Conservation (phyloP, 768 basidiomycete genomes). For the Mycena sanguinolenta region DNA sequence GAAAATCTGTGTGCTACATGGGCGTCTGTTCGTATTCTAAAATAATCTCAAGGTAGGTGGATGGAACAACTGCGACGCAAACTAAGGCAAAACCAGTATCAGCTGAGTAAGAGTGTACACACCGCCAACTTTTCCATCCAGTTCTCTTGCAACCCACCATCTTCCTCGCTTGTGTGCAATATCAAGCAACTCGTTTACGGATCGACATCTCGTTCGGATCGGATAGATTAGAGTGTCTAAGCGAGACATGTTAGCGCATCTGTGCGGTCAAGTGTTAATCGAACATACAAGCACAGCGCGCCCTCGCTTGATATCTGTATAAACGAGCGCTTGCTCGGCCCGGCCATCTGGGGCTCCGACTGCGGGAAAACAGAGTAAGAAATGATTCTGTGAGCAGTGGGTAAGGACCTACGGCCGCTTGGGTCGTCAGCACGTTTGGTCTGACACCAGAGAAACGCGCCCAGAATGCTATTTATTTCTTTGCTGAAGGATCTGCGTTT, state of each 20-base stretch:
- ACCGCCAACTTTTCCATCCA: conserved; percentile 4
- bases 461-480: background rate
- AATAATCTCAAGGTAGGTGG: conserved; percentile 4
- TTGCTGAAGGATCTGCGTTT: background rate
- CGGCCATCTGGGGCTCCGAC: background rate
- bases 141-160: background rate
- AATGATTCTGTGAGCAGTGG: background rate
- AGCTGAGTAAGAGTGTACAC: background rate
- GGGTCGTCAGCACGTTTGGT: background rate
- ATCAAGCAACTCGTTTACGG: background rate
- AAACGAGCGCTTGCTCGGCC: background rate
- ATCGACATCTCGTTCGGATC: background rate
- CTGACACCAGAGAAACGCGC: background rate
- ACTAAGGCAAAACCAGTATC: background rate
- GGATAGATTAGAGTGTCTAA: background rate
- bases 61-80: background rate
- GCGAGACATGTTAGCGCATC: background rate
- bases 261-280: background rate
- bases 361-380: background rate
- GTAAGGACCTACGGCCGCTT: background rate
- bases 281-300: background rate
- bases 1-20: no score
- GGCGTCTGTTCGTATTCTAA: no score
- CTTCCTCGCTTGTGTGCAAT: background rate
- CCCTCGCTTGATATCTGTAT: background rate